Evolutionary conservation across 2,329 filamentous ascomycete species (phyloP).

Genomic region (Apiospora kogelbergensis): DNA sequence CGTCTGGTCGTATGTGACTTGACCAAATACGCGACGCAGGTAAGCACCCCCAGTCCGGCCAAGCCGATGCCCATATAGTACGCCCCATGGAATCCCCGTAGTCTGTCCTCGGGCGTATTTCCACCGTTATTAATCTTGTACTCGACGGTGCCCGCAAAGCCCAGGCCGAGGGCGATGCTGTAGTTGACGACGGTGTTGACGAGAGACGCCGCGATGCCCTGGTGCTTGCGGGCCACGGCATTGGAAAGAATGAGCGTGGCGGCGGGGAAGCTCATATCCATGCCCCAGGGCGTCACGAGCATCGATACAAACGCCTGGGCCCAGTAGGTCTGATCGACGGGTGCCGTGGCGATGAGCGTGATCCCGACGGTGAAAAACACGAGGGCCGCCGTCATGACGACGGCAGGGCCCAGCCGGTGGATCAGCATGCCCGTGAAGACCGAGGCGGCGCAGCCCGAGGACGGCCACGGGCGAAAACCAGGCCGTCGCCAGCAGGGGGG

Average conservation of each 20-base stretch:
- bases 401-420: conserved; percentile 30
- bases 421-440: conserved; percentile 32
- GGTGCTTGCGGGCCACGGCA: conserved; percentile 28
- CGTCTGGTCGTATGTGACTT: conserved; percentile 20
- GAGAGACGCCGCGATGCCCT: conserved; percentile 39
- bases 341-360: conserved; percentile 31
- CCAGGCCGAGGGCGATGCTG: conserved; percentile 54
- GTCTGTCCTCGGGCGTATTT: conserved; percentile 28
- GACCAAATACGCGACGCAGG: conserved; percentile 31
- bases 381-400: conserved; percentile 26
- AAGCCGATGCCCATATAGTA: conserved; percentile 44
- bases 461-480: conserved; percentile 28
- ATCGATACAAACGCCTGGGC: conserved; percentile 48
- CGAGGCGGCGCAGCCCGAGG: conserved; percentile 29
- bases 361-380: conserved; percentile 24
- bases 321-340: conserved; percentile 53
- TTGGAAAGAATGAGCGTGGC: conserved; percentile 53
- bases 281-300: conserved; percentile 48
- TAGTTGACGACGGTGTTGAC: conserved; percentile 60
- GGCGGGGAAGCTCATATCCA: conserved; percentile 58
- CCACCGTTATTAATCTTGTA: conserved; percentile 36
- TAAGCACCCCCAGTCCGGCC: conserved; percentile 33
- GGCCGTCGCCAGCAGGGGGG: conserved; percentile 33
- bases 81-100: conserved; percentile 37
- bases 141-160: conserved; percentile 55